phyloP scores from a whole-genome alignment of 2,329 filamentous ascomycete genomes.

The Colletotrichum echinochloae region DNA sequence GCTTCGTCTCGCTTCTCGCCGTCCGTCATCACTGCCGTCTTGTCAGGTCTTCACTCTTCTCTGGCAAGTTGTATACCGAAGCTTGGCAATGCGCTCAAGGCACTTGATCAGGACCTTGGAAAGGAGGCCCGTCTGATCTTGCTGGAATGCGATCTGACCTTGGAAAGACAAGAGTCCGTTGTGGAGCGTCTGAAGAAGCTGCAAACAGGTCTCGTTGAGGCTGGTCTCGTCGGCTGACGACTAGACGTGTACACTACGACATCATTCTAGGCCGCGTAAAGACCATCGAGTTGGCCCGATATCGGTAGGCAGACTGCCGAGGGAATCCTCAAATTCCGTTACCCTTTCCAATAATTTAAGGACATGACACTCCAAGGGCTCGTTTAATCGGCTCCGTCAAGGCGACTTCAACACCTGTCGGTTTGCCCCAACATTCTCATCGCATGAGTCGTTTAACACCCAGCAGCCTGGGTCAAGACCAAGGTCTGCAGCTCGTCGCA shows the following conservation, averaged over 20 bases:
- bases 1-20: conserved; percentile 49
- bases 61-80: conserved; percentile 36
- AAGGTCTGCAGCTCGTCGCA: not conserved
- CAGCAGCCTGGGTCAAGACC: not conserved
- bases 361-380: not conserved
- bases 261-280: not conserved
- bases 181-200: conserved; percentile 41
- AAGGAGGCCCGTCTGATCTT: conserved; percentile 43
- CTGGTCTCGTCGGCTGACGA: conserved; percentile 10
- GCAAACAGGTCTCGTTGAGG: conserved; percentile 4
- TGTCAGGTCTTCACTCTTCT: conserved; percentile 48
- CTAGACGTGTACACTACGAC: not conserved
- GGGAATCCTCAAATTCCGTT: not conserved
- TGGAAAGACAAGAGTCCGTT: conserved; percentile 42
- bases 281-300: not conserved
- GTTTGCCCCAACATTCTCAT: not conserved
- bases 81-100: not conserved
- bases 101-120: not conserved
- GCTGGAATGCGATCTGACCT: conserved; percentile 47
- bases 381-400: not conserved
- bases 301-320: not conserved
- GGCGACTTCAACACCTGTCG: not conserved
- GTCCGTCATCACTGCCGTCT: conserved; percentile 49
- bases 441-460: not conserved
- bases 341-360: not conserved